Evolutionary conservation across 768 basidiomycete genomes (phyloP).

Genomic region (Rhodosporidiobolus odoratus): DNA sequence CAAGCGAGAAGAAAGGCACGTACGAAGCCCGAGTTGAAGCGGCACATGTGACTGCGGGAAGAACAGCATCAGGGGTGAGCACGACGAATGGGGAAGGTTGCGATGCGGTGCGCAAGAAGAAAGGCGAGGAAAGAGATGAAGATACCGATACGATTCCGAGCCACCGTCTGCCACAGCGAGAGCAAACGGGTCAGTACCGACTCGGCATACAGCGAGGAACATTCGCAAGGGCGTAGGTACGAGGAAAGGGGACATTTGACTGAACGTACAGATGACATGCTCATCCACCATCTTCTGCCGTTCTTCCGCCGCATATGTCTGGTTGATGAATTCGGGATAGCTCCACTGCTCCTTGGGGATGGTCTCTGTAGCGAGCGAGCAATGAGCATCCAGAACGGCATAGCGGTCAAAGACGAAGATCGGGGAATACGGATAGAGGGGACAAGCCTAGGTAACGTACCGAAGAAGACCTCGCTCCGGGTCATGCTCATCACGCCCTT

Average conservation of each 20-base stretch:
- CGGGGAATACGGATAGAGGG: slow-evolving; percentile 60
- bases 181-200: neutral
- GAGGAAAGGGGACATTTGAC: too few species aligned
- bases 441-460: slow-evolving; percentile 49
- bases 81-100: neutral
- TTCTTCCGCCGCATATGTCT: slow-evolving; percentile 57
- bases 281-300: slow-evolving; percentile 61
- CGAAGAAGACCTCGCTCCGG: slow-evolving; percentile 36
- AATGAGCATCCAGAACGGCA: neutral
- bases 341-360: slow-evolving; percentile 64
- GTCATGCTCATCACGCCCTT: slow-evolving; percentile 42
- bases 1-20: neutral
- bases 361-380: slow-evolving; percentile 16
- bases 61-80: neutral
- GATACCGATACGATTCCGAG: slow-evolving; percentile 37
- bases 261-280: slow-evolving; percentile 52
- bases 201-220: neutral
- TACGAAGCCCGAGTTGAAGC: neutral
- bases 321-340: slow-evolving; percentile 76
- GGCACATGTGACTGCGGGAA: neutral
- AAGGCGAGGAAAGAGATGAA: neutral
- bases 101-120: neutral
- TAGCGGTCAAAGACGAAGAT: slow-evolving; percentile 45
- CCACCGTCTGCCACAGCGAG: slow-evolving; percentile 26
- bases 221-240: neutral